Percentiles rank a stretch among this genome's conserved stretches.
These are phyloP conservation scores for Testicularia cyperi DNA, from an alignment of 1,284 basidiomycete genomes.

Conservation along the genomic window DNA sequence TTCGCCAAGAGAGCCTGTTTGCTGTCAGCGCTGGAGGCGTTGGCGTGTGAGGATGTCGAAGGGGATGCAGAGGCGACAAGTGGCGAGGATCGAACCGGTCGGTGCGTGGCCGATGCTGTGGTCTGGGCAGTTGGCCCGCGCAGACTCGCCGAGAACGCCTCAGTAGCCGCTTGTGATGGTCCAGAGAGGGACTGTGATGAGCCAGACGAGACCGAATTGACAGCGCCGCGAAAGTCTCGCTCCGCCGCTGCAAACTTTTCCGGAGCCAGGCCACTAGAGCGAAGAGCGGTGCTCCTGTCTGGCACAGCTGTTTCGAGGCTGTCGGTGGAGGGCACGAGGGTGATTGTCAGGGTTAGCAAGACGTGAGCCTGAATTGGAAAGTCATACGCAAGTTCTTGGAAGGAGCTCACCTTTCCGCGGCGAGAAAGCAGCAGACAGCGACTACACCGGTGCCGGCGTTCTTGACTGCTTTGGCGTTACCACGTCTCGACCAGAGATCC, in stretches of 20 bases:
- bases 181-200: constrained; percentile 21
- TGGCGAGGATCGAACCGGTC: constrained; percentile 3
- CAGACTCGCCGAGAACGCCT: constrained; percentile 13
- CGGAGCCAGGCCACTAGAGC: constrained; percentile 27
- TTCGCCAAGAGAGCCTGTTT: constrained; percentile 33
- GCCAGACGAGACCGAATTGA: constrained; percentile 15
- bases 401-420: constrained; percentile 25
- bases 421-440: constrained; percentile 34
- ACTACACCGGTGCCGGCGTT: constrained; percentile 34
- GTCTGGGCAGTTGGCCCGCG: neutral
- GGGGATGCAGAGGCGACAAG: constrained; percentile 1
- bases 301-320: constrained; percentile 20
- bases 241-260: constrained; percentile 30
- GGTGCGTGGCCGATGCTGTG: constrained; percentile 1
- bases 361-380: too few relatives aligned
- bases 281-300: constrained; percentile 18
- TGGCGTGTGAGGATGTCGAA: too few relatives aligned
- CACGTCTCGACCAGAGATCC: constrained; percentile 35
- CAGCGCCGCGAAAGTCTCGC: constrained; percentile 27
- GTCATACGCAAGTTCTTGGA: neutral
- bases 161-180: constrained; percentile 14
- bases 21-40: too few relatives aligned
- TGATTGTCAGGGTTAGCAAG: too few relatives aligned
- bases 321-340: too few relatives aligned
- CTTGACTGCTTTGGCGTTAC: constrained; percentile 36